Evolutionary conservation across 371 early-diverging fungal species (phyloP), one percentile per base, ranked within the genome.

Genomic region (Syncephalis fuscata): DNA sequence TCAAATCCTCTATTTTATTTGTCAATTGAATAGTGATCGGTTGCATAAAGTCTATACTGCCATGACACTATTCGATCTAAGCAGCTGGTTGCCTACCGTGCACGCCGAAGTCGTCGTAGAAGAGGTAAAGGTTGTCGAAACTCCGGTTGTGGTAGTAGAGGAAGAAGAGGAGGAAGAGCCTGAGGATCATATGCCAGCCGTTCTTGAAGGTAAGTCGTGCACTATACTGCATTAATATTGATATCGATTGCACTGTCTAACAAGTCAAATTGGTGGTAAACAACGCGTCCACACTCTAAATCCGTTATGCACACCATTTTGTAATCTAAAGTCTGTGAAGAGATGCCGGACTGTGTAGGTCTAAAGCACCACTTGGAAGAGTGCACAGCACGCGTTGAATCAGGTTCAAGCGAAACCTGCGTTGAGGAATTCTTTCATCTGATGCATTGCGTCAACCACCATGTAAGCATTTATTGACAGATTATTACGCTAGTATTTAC

Each of bases 301-400:
- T 32, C 4, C 32, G 11, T 32, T 32, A 32, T 32, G 32, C 32
- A 7, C 11, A 32, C 11, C 32, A 32, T 32, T 32, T 41, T 15
- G 5, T 7, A 39, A 15, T 14, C 39, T 56, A 22, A 51, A 66
- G 66, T 53, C 21, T 66, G 66, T 53, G 56, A 51, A 10, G 60
- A 66, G 48, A 21, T 62, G 10, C 25, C 60, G 41, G 50, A 56
- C n/a, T 66, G 66, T 50, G 47, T 48, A 38, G 56, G 56, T 45
- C 50, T 58, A 53, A 63, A 63, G 60, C 60, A 63, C 50, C 66
- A 66, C 48, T 52, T 63, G 20, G 64, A 66, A 17, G 63, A 61
- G 55, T 66, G 66, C 56, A 49, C 66, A 26, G 53, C 54, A 49
- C 59, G 66, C 43, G 66, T 66, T 27, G 59, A 53, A 42, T 54